Base-by-base conservation (phyloP, 2,329 filamentous ascomycete genomes). In the Trichoderma koningiopsis region DNA sequence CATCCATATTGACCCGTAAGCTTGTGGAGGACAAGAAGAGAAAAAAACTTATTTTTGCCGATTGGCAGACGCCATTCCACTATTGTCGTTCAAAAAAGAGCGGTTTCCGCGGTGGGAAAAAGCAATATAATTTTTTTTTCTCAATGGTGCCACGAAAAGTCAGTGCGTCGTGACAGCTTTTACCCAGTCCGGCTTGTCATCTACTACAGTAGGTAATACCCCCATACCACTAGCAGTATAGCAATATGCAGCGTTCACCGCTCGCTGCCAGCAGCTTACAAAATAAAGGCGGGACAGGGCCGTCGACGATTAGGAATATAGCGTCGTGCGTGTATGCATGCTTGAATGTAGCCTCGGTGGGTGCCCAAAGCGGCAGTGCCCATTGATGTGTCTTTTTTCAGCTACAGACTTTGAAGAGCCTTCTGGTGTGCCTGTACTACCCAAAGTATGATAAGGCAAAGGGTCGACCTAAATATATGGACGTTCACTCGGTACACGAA, bases 241-340 rank as follows among this genome's bases (percentile, higher is more conserved):
- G 61, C 37, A 43, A 64, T 55, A 64, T 64, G 61, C 61, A 56
- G 61, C 61, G 5, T 64, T 64, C 61, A 64, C 61, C 61, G 61
- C 61, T 33, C 61, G 61, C 61, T 33, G 35, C 22, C 47, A 37
- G 22, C 24, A 24, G 60, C 60, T 37, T 55, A 55, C 47, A 60
- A 5, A 35, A 53, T 22, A 47, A 63, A 37, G 60, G 16, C 31
- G 49, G 49, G 33, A 40, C 47, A 63, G 60, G 60, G 60, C 53
- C 47, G 33, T 55, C 19, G 61, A 56, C 31, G 55, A 43, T 56
- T 43, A 29, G 49, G 43, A 40, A 53, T 37, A 43, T 43, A 43
- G 63, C 52, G 63, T 37, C 31, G 24, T 29, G 22, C 27, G 24
- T 57, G 27, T 33, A 13, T 61, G 66, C 33, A 40, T 35, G 43